Evolutionary conservation across 2,329 filamentous ascomycete species (phyloP).

Genomic region (Pseudocercospora musae): DNA sequence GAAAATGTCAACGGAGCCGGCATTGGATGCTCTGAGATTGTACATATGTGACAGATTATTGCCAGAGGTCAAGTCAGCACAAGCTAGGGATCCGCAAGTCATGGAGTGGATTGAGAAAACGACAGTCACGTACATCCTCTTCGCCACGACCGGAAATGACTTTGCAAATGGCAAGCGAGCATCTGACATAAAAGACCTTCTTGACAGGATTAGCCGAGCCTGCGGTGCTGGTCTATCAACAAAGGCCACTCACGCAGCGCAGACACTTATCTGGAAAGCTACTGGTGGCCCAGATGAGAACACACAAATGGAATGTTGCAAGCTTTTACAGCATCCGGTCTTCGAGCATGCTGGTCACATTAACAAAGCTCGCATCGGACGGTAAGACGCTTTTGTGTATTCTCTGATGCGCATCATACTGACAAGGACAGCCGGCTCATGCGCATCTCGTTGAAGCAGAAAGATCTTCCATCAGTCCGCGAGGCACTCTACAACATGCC

Average conservation of each 20-base stretch:
- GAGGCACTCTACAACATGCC: slow-evolving; percentile 60
- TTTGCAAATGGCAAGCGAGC: slow-evolving; percentile 32
- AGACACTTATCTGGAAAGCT: slow-evolving; percentile 75
- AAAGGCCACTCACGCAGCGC: slow-evolving; percentile 63
- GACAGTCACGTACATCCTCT: slow-evolving; percentile 65
- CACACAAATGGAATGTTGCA: slow-evolving; percentile 58
- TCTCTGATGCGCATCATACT: slow-evolving; percentile 1
- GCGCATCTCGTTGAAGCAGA: slow-evolving; percentile 61
- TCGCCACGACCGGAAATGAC: slow-evolving; percentile 50
- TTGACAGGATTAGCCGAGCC: slow-evolving; percentile 48
- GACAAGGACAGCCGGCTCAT: slow-evolving; percentile 69
- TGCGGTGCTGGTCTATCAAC: slow-evolving; percentile 52
- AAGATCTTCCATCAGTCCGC: slow-evolving; percentile 54
- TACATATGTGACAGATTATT: slow-evolving; percentile 60
- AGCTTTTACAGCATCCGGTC: slow-evolving; percentile 61
- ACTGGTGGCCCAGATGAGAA: slow-evolving; percentile 4
- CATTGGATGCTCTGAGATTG: slow-evolving; percentile 53
- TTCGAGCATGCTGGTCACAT: slow-evolving; percentile 64
- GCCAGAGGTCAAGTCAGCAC: slow-evolving; percentile 35
- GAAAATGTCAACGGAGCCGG: slow-evolving; percentile 17
- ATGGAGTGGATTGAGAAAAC: slow-evolving; percentile 65
- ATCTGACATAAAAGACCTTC: slow-evolving; percentile 41
- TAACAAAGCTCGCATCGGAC: slow-evolving; percentile 62
- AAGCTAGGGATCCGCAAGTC: slow-evolving; percentile 29
- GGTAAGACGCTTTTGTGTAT: slow-evolving; percentile 50